Evolutionary conservation across 1,139 yeast species (phyloP), one percentile per base, ranked within the genome.

Genomic region (Pichia terricola): DNA sequence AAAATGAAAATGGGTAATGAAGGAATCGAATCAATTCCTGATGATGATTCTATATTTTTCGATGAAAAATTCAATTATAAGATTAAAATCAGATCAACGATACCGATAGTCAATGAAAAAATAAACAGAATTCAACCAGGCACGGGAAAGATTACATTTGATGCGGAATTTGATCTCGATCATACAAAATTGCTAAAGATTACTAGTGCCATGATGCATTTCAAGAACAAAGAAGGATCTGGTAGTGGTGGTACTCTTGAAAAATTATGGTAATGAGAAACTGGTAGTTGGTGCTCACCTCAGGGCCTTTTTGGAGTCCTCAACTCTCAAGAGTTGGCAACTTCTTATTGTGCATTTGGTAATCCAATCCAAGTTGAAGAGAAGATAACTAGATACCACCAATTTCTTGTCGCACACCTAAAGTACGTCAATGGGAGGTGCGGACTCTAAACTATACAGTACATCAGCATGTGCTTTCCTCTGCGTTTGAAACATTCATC

Each of bases 301-400:
- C 22, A 16, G 22, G 22, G 22, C 22, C 22, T 16, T 16, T 16
- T 16, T 16, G 22, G 22, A 16, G 22, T 16, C 22, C 22, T 16
- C 22, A 16, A 16, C 22, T 16, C 22, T 16, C 22, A 16, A 16
- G 22, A 16, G 22, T 2, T 16, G 22, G 2, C 22, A 16, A 16
- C 22, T 16, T 16, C 22, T 1, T 16, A 16, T 16, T 16, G 22
- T 16, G 22, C 22, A 16, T 16, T 16, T 16, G 22, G 22, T 1
- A 16, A 30, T 69, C 80, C 0, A 94, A 86, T 58, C 82, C 94
- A 0, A 68, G 81, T 6, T 95, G 86, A 57, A 86, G 89, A 80
- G 52, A 61, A 11, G 40, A 48, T 2, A 72, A 87, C 1, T 53
- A 16, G 22, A 16, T 16, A 16, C 22, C 22, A 16, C 22, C 2